Conservation (phyloP, 2,329 filamentous ascomycete species). For the Lasiodiplodia hormozganensis region DNA sequence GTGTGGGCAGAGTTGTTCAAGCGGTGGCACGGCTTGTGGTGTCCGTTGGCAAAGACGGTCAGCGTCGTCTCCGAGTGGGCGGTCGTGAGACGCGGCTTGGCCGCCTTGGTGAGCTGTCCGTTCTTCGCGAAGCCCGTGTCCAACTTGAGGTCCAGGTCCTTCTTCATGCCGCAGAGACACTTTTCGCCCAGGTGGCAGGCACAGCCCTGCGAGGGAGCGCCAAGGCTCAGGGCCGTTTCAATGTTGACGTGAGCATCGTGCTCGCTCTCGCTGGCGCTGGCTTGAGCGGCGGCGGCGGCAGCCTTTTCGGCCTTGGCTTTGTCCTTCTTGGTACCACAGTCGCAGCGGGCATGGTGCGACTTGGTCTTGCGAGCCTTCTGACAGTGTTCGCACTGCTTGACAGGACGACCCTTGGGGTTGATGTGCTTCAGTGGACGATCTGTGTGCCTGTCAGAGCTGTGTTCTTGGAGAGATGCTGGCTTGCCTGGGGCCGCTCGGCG, state of each 20-base stretch:
- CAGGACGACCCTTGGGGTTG: conserved; percentile 95
- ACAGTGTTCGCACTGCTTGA: conserved; percentile 98
- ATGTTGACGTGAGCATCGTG: conserved; percentile 38
- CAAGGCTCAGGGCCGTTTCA: conserved; percentile 41
- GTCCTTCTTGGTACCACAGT: conserved; percentile 92
- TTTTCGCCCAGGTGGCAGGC: conserved; percentile 65
- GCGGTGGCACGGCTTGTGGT: conserved; percentile 69
- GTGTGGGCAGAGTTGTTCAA: conserved; percentile 70
- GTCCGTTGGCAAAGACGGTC: conserved; percentile 68
- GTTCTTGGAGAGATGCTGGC: conserved; percentile 20
- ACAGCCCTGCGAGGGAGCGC: conserved; percentile 46
- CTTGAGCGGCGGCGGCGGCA: conserved; percentile 36
- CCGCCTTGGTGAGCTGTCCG: conserved; percentile 54
- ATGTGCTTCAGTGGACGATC: conserved; percentile 93
- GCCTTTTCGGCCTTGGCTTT: conserved; percentile 55
- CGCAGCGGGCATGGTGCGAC: conserved; percentile 92
- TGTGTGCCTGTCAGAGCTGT: conserved; percentile 48
- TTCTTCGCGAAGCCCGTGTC: conserved; percentile 54
- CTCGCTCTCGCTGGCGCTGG: conserved; percentile 44
- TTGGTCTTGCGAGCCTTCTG: conserved; percentile 95
- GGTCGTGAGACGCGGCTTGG: conserved; percentile 63
- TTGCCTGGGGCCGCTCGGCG: conserved; percentile 34
- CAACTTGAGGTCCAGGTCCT: conserved; percentile 59
- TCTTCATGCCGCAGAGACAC: conserved; percentile 67
- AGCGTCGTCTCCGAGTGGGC: conserved; percentile 66